phyloP scores from a whole-genome alignment of 2,329 filamentous ascomycete genomes.

The Diplodia seriata region DNA sequence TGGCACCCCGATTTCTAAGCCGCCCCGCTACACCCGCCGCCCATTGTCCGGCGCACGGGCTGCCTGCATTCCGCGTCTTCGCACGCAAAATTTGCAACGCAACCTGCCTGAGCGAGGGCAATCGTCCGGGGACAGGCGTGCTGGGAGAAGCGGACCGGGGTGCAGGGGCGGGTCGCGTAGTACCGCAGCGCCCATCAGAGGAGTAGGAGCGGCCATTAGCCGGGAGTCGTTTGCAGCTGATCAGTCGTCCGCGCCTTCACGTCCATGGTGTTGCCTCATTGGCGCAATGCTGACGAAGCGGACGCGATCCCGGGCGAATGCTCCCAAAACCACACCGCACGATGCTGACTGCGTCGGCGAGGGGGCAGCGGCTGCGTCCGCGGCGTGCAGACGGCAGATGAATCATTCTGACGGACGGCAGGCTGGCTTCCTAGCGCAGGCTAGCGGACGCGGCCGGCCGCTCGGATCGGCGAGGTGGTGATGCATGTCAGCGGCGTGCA shows the following conservation, averaged over 20 bases:
- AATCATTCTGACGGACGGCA: not conserved
- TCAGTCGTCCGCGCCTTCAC: not conserved
- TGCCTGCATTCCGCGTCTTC: not conserved
- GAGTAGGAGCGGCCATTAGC: not conserved
- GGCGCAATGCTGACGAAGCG: not conserved
- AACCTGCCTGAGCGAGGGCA: not conserved
- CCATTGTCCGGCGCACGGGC: constrained; percentile 6
- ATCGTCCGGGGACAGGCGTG: not conserved
- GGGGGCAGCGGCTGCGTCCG: not conserved
- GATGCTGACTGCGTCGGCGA: not conserved
- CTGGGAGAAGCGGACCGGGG: not conserved
- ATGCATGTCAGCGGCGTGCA: constrained; percentile 19
- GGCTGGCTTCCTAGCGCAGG: too few relatives aligned
- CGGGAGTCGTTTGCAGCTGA: too few relatives aligned
- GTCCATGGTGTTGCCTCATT: not conserved
- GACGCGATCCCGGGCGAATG: not conserved
- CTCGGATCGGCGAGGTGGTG: not conserved
- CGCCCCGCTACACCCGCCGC: constrained; percentile 7
- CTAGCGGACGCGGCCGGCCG: not conserved
- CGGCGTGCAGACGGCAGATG: not conserved
- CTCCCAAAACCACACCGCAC: not conserved
- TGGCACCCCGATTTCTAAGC: constrained; percentile 17
- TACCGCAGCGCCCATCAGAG: not conserved
- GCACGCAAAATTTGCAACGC: not conserved
- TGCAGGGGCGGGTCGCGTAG: not conserved